Evolutionary conservation across 2,329 filamentous ascomycete species (phyloP).

Genomic region (Paraphoma chrysanthemicola): DNA sequence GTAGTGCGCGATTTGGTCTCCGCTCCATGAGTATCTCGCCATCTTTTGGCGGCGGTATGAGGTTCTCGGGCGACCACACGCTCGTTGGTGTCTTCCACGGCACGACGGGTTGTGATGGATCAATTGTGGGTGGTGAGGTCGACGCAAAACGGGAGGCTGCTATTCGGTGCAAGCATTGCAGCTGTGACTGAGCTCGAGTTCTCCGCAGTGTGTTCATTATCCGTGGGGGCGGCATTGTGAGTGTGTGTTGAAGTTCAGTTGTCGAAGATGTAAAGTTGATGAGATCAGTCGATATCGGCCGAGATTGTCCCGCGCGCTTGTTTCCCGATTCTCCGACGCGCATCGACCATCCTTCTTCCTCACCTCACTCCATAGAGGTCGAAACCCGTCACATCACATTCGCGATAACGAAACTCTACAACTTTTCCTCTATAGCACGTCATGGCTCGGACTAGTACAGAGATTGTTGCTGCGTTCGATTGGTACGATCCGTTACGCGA

Average conservation of each 20-base stretch:
- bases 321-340: conserved; percentile 1
- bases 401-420: too few species aligned
- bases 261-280: not conserved
- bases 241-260: conserved; percentile 10
- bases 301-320: conserved; percentile 34
- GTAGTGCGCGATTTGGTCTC: conserved; percentile 41
- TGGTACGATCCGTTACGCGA: too few species aligned
- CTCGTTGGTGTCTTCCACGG: conserved; percentile 49
- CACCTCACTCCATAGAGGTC: not conserved
- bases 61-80: conserved; percentile 46
- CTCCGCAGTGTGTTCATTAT: conserved; percentile 29
- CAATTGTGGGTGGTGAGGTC: conserved; percentile 17
- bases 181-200: conserved; percentile 23
- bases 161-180: conserved; percentile 32
- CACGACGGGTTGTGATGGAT: conserved; percentile 33
- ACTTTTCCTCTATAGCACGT: too few species aligned
- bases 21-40: conserved; percentile 44
- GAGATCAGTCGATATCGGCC: conserved; percentile 24
- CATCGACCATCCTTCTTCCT: not conserved
- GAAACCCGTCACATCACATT: too few species aligned
- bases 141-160: conserved; percentile 30
- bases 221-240: conserved; percentile 38
- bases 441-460: too few species aligned
- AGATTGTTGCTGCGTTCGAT: too few species aligned
- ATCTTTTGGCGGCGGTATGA: conserved; percentile 45